A percentile compares a stretch with the other conserved stretches of the same genome.
These are phyloP conservation scores for Basidioascus undulatus DNA, from an alignment of 768 basidiomycete species.

Conservation along the genomic window DNA sequence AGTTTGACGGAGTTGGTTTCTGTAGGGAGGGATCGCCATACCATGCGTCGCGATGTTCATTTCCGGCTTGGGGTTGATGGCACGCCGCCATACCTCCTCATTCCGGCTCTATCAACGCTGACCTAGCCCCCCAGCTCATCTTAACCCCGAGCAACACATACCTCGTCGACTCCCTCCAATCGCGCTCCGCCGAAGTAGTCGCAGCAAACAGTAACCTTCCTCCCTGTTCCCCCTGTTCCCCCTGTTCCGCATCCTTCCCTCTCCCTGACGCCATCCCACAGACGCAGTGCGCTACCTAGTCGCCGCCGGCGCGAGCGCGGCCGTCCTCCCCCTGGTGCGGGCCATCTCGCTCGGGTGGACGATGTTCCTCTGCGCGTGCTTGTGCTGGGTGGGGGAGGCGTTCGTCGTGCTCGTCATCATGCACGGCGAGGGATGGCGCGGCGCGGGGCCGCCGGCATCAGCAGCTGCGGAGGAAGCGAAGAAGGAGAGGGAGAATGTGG, in stretches of 20 bases:
- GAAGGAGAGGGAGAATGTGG: too few species aligned
- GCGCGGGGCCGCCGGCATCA: too few species aligned
- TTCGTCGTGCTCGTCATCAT: too few species aligned
- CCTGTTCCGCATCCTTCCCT: slow-evolving; percentile 7
- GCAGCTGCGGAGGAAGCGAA: too few species aligned
- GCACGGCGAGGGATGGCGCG: too few species aligned
- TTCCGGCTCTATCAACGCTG: background rate
- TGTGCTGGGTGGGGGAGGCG: too few species aligned
- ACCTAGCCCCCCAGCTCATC: background rate
- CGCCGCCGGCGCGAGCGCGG: slow-evolving; percentile 18
- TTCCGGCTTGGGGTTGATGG: slow-evolving; percentile 3
- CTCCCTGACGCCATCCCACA: background rate
- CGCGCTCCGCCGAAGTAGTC: slow-evolving; percentile 10
- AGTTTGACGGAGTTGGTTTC: background rate
- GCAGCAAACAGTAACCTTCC: slow-evolving; percentile 21
- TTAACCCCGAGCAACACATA: slow-evolving; percentile 1
- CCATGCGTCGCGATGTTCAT: background rate
- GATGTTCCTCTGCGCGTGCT: too few species aligned
- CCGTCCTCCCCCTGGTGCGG: slow-evolving; percentile 18
- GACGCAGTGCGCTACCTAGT: slow-evolving; percentile 16
- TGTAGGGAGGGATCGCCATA: background rate
- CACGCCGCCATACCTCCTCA: background rate
- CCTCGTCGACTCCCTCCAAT: background rate
- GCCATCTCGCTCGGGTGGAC: too few species aligned
- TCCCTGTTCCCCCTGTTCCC: too few species aligned